These are phyloP conservation scores for Chlorella sp. DNA, from an alignment of 139 green algal species.

Conservation along the genomic window DNA sequence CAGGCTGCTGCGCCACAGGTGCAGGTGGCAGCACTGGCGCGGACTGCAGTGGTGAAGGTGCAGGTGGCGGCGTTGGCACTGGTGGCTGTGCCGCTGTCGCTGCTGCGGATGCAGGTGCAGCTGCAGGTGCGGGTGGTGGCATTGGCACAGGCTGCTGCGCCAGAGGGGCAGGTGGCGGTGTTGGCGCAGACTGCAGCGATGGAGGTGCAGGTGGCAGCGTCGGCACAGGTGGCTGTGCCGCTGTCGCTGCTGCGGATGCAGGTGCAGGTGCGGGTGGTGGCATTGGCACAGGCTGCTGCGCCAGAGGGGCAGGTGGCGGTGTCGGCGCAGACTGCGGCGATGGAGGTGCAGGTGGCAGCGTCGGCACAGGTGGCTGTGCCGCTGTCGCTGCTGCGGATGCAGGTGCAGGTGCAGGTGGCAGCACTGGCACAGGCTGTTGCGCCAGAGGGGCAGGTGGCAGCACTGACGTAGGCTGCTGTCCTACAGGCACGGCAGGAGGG, in stretches of 20 bases:
- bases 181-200: not conserved
- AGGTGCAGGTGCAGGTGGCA: not conserved
- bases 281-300: not conserved
- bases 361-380: too few species aligned
- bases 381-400: too few species aligned
- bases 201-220: not conserved
- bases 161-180: not conserved
- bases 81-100: too few species aligned
- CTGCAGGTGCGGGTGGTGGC: not conserved
- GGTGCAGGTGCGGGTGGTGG: not conserved
- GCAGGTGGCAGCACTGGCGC: not conserved
- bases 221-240: too few species aligned
- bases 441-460: not conserved
- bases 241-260: too few species aligned
- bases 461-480: not conserved
- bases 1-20: not conserved
- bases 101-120: not conserved
- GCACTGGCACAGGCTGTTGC: not conserved
- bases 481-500: too few species aligned
- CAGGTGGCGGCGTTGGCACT: too few species aligned
- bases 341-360: not conserved
- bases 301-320: not conserved
- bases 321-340: not conserved
- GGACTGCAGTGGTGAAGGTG: not conserved
- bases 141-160: not conserved